Percentiles rank a stretch among this genome's conserved stretches.
These are phyloP conservation scores for Boechera divaricarpa DNA, from an alignment of 345 rosid species.

Conservation along the genomic window DNA sequence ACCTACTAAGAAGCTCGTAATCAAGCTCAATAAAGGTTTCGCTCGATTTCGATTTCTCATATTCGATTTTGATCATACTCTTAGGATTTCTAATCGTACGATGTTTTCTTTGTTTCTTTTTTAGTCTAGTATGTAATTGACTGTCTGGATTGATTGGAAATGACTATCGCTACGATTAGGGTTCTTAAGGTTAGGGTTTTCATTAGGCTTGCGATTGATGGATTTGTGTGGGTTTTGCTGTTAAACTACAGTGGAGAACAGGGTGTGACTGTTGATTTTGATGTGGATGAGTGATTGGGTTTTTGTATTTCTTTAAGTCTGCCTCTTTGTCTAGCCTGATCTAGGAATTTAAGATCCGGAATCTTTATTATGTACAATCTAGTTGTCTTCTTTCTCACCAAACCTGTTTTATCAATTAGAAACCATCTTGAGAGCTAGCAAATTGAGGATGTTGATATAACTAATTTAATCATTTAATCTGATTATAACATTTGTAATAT, in stretches of 20 bases:
- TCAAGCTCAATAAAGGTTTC: conserved; percentile 83
- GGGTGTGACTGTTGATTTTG: conserved; percentile 13
- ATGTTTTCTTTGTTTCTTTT: background rate
- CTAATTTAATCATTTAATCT: background rate
- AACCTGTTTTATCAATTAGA: background rate
- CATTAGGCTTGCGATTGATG: conserved; percentile 20
- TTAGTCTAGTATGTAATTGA: background rate
- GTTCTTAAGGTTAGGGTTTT: conserved; percentile 38
- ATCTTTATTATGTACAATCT: background rate
- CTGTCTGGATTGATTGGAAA: conserved; percentile 27
- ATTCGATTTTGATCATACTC: conserved; percentile 5
- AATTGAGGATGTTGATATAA: no score
- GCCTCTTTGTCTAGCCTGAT: conserved; percentile 13
- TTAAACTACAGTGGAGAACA: background rate
- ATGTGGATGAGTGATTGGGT: conserved; percentile 15
- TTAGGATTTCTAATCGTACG: background rate
- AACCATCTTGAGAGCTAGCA: background rate
- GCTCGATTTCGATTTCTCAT: conserved; percentile 2
- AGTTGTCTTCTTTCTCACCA: background rate
- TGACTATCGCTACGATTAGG: conserved; percentile 12
- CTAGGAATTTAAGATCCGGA: conserved; percentile 14
- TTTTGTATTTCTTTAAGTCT: background rate
- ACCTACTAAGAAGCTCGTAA: conserved; percentile 86
- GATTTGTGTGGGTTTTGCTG: background rate
- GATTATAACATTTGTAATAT: conserved; percentile 31